Conservation (phyloP, 2,329 filamentous ascomycete species). For the Ascochyta viciae-villosae region DNA sequence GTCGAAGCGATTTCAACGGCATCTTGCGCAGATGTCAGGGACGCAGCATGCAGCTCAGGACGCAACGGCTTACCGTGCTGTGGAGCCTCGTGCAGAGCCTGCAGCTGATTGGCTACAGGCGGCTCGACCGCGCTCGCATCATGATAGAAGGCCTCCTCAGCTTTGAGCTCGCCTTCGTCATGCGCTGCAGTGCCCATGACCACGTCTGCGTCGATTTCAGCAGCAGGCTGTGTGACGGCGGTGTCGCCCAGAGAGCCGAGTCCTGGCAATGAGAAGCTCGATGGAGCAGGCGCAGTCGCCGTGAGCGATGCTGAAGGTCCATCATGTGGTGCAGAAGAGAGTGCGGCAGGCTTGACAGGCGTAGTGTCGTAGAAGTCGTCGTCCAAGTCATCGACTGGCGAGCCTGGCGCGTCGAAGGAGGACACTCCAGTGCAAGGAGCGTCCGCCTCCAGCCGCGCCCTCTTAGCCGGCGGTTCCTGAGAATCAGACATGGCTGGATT, state of each 20-base stretch:
- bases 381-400: conserved; percentile 50
- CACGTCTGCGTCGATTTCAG: conserved; percentile 24
- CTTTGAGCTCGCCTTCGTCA: conserved; percentile 46
- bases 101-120: conserved; percentile 31
- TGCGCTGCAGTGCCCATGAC: conserved; percentile 27
- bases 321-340: conserved; percentile 26
- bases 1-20: conserved; percentile 21
- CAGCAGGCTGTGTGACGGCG: conserved; percentile 27
- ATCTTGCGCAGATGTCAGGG: conserved; percentile 34
- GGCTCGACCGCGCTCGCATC: conserved; percentile 31
- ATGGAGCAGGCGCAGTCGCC: conserved; percentile 33
- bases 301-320: conserved; percentile 27
- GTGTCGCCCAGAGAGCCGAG: conserved; percentile 42
- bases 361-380: conserved; percentile 50
- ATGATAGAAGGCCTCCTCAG: conserved; percentile 40
- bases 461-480: conserved; percentile 51
- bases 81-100: conserved; percentile 30
- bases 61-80: conserved; percentile 38
- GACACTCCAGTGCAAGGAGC: conserved; percentile 44
- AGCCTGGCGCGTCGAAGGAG: conserved; percentile 46
- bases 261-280: conserved; percentile 43
- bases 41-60: conserved; percentile 28
- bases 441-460: conserved; percentile 49
- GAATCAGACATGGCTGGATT: conserved; percentile 44
- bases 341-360: conserved; percentile 37